Percentiles rank a stretch among this genome's conserved stretches.
phyloP scores from a whole-genome alignment of 495 filamentous ascomycete genomes.

The Lophium mytilinum region DNA sequence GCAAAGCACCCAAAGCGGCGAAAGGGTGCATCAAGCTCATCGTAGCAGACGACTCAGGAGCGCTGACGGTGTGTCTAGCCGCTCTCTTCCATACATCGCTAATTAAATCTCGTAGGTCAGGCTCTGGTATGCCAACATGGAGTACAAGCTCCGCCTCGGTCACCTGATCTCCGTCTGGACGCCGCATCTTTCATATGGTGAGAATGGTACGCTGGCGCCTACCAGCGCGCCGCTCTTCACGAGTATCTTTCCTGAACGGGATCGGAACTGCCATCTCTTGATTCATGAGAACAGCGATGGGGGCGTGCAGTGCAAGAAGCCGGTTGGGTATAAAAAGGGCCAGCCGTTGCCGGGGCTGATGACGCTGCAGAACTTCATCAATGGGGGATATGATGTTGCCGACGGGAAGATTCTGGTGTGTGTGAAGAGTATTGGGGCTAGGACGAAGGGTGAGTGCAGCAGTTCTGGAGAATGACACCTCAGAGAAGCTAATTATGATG shows the following conservation, averaged over 20 bases:
- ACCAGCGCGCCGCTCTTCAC: conserved; percentile 34
- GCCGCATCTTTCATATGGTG: conserved; percentile 30
- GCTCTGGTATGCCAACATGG: conserved; percentile 31
- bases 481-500: not conserved
- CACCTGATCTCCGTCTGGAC: conserved; percentile 35
- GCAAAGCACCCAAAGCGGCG: conserved; percentile 35
- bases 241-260: conserved; percentile 46
- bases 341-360: conserved; percentile 42
- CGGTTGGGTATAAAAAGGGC: conserved; percentile 36
- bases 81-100: not conserved
- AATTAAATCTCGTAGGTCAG: conserved; percentile 18
- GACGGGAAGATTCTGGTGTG: conserved; percentile 46
- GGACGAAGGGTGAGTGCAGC: conserved; percentile 33
- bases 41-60: conserved; percentile 51
- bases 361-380: conserved; percentile 47
- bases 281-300: conserved; percentile 43
- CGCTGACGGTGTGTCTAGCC: conserved; percentile 40
- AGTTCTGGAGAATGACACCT: not conserved
- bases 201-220: conserved; percentile 27
- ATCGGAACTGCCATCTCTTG: conserved; percentile 43
- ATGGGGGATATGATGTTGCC: conserved; percentile 43
- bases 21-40: conserved; percentile 47
- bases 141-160: conserved; percentile 30
- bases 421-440: conserved; percentile 47
- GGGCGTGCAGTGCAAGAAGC: conserved; percentile 37